Evolutionary conservation across 2,329 filamentous ascomycete species (phyloP), one percentile per base, ranked within the genome.

Genomic region (Aspergillus sp.): DNA sequence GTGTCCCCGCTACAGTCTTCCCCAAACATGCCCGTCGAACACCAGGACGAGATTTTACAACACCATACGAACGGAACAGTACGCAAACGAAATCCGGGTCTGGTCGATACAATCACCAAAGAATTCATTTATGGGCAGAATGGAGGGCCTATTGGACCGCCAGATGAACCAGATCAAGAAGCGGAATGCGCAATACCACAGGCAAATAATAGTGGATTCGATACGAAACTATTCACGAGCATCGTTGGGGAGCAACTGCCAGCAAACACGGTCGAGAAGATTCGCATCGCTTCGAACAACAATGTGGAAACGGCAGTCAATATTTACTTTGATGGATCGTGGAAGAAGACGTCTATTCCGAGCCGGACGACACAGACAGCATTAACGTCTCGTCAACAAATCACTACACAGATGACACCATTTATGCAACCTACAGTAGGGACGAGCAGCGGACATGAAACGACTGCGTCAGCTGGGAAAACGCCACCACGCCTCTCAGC

Each of bases 251-350:
- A 77, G 47, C 58, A 72, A 32, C 65, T 82, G 3, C 60, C 75
- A 5, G 41, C 55, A 4, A 60, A 71, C 13, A 72, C 71, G 0
- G 58, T 83, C 22, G 54, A 68, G 20, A 74, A 66, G 44, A 67
- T 84, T 41, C 74, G 74, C 51, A 61, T 70, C 30, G 70, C 60
- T 6, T 75, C 78, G 44, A 74, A 72, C 35, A 72, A 73, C 51
- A 71, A 82, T 60, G 68, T 83, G 20, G 76, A 84, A 60, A 71
- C 74, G 56, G 81, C 82, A 41, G 79, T 85, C 55, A 83, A 85
- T 60, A 72, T 83, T 50, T 84, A 80, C 58, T 74, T 83, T 33
- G 81, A 85, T 58, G 81, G 81, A 19, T 82, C 81, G 5, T 84
- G 80, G 80, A 76, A 75, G 51, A 67, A 65, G 9, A 45, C 55